These are phyloP conservation scores for Fusarium chlamydosporum DNA, from an alignment of 2,329 filamentous ascomycete species.

Conservation along the genomic window DNA sequence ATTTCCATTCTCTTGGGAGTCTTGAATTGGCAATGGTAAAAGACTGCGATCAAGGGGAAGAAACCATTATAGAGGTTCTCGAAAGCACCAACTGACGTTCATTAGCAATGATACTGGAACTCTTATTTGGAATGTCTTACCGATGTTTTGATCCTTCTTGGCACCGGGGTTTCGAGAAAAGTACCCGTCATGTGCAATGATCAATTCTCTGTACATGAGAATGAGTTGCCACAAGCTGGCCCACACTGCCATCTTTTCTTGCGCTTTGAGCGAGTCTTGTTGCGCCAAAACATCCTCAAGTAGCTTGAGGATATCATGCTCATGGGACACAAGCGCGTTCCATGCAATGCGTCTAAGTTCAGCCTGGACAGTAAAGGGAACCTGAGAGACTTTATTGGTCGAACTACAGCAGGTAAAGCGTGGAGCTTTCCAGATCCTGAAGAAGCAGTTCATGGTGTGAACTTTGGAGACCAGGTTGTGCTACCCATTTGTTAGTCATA, in stretches of 20 bases:
- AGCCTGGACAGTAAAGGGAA: slow-evolving; percentile 59
- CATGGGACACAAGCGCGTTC: slow-evolving; percentile 55
- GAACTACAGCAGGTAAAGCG: slow-evolving; percentile 60
- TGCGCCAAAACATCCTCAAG: slow-evolving; percentile 59
- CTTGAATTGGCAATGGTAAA: slow-evolving; percentile 60
- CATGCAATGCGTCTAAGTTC: slow-evolving; percentile 59
- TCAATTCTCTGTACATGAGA: slow-evolving; percentile 63
- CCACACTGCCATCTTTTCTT: slow-evolving; percentile 63
- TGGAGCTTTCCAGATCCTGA: slow-evolving; percentile 63
- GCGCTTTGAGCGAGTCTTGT: slow-evolving; percentile 56
- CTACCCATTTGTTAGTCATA: slow-evolving; percentile 51
- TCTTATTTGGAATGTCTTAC: slow-evolving; percentile 37
- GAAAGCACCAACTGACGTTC: slow-evolving; percentile 41
- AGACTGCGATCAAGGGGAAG: slow-evolving; percentile 57
- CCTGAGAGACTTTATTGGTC: slow-evolving; percentile 54
- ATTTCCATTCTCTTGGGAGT: slow-evolving; percentile 59
- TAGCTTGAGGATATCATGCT: slow-evolving; percentile 58
- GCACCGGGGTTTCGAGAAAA: slow-evolving; percentile 47
- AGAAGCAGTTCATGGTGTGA: slow-evolving; percentile 64
- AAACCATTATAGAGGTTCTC: slow-evolving; percentile 53
- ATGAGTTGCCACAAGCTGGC: slow-evolving; percentile 65
- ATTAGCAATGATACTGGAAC: slow-evolving; percentile 26
- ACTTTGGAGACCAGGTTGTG: slow-evolving; percentile 60
- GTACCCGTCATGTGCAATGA: slow-evolving; percentile 51
- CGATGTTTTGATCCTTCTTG: slow-evolving; percentile 44